Conservation (phyloP, 202 grass and related monocot genomes). For the Thinopyrum obtusiflorum region DNA sequence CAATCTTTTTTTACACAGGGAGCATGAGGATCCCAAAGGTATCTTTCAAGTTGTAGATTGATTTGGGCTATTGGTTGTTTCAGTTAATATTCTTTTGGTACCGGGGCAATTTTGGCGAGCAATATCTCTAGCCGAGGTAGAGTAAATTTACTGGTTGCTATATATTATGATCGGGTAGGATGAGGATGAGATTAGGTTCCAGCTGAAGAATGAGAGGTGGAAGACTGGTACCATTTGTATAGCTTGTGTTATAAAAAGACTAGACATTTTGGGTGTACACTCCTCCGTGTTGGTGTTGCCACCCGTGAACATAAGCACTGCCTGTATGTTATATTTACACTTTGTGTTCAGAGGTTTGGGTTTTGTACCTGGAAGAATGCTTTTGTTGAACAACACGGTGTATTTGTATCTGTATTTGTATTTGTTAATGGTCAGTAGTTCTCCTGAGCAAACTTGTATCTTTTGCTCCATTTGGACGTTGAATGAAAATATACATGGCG, state of each 20-base stretch:
- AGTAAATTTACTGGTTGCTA: not conserved
- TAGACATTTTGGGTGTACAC: slow-evolving; percentile 40
- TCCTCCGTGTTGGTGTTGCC: not conserved
- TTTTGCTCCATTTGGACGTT: not conserved
- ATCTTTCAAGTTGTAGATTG: slow-evolving; percentile 39
- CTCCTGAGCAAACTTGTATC: not conserved
- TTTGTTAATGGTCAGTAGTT: not conserved
- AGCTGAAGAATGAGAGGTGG: not conserved
- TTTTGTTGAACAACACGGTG: not conserved
- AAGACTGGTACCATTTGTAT: slow-evolving; percentile 49
- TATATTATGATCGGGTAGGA: slow-evolving; percentile 18
- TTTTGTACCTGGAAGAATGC: slow-evolving; percentile 19
- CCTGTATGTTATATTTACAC: slow-evolving; percentile 21
- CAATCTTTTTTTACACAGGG: slow-evolving; percentile 7
- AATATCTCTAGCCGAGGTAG: slow-evolving; percentile 17
- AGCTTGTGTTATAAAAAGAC: slow-evolving; percentile 25
- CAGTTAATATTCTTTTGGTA: slow-evolving; percentile 53
- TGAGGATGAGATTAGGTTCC: slow-evolving; percentile 31
- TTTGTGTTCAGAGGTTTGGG: not conserved
- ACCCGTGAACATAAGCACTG: slow-evolving; percentile 2
- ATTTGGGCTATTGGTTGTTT: slow-evolving; percentile 29
- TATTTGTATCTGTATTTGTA: not conserved
- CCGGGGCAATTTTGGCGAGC: slow-evolving; percentile 39
- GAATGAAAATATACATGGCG: too few relatives aligned
- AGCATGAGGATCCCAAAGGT: not conserved